Evolutionary conservation across 805 yeast species (phyloP).

Genomic region (Saturnispora silvae): DNA sequence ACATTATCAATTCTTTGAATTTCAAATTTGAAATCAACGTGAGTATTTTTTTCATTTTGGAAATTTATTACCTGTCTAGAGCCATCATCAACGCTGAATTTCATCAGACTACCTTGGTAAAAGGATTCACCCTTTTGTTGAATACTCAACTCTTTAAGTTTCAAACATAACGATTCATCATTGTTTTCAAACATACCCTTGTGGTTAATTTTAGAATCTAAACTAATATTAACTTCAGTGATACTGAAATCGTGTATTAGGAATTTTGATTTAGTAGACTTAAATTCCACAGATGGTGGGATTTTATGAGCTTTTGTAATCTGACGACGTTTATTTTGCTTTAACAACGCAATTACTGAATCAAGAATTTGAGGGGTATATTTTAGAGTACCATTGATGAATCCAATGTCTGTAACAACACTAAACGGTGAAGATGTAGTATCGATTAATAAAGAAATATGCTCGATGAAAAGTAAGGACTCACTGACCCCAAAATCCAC

Average conservation of each 20-base stretch:
- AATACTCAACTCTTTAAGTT: conserved; percentile 26
- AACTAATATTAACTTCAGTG: conserved; percentile 28
- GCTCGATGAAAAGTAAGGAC: conserved; percentile 1
- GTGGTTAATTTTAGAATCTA: conserved; percentile 41
- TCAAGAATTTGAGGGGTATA: conserved; percentile 33
- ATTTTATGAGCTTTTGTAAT: background rate
- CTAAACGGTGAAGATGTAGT: conserved; percentile 22
- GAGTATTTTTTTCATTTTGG: conserved; percentile 16
- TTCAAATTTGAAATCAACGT: conserved; percentile 48
- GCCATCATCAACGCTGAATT: conserved; percentile 20
- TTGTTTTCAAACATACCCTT: conserved; percentile 26
- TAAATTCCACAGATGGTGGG: background rate
- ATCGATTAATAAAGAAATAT: conserved; percentile 3
- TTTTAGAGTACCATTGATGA: conserved; percentile 32
- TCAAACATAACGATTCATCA: conserved; percentile 20
- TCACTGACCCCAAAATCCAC: background rate
- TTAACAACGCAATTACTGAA: conserved; percentile 29
- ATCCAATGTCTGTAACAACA: conserved; percentile 27
- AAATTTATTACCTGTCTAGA: conserved; percentile 20
- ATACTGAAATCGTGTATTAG: conserved; percentile 32
- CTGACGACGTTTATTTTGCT: background rate
- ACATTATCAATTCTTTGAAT: conserved; percentile 21
- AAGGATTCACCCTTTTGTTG: conserved; percentile 34
- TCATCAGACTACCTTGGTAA: conserved; percentile 39
- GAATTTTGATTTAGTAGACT: background rate